phyloP scores from a whole-genome alignment of 768 basidiomycete genomes.

The Melanogaster broomeanus region DNA sequence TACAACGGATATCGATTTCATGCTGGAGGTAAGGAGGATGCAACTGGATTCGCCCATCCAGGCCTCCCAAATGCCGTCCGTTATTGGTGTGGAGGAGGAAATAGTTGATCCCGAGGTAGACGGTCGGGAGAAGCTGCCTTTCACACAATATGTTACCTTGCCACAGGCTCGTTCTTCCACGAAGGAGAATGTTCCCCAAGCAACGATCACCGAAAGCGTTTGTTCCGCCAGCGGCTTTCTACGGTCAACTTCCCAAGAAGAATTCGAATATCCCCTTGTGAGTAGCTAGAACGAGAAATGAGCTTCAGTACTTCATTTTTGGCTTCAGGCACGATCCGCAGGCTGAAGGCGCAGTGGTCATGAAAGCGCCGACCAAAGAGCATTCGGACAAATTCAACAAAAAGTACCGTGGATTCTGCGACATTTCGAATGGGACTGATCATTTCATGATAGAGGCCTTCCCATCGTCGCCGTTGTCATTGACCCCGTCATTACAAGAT shows the following conservation, averaged over 20 bases:
- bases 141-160: slow-evolving; percentile 8
- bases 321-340: slow-evolving; percentile 70
- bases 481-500: slow-evolving; percentile 78
- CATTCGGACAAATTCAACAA: slow-evolving; percentile 70
- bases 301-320: not conserved
- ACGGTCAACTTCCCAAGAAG: slow-evolving; percentile 42
- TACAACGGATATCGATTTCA: slow-evolving; percentile 40
- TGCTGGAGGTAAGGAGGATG: slow-evolving; percentile 62
- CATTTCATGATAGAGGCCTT: slow-evolving; percentile 45
- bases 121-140: slow-evolving; percentile 10
- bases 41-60: slow-evolving; percentile 56
- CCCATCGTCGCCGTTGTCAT: slow-evolving; percentile 82
- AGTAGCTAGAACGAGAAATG: not conserved
- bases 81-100: slow-evolving; percentile 35
- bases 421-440: slow-evolving; percentile 4
- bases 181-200: slow-evolving; percentile 24
- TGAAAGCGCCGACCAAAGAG: slow-evolving; percentile 74
- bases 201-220: slow-evolving; percentile 31
- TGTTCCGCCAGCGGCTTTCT: slow-evolving; percentile 63
- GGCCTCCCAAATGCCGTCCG: slow-evolving; percentile 51
- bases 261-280: slow-evolving; percentile 27
- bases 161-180: slow-evolving; percentile 6
- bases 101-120: slow-evolving; percentile 21
- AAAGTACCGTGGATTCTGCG: slow-evolving; percentile 44
- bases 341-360: slow-evolving; percentile 76